Evolutionary conservation across 306 rosid genomes (phyloP).

Genomic region (Vachellia pachyceras): DNA sequence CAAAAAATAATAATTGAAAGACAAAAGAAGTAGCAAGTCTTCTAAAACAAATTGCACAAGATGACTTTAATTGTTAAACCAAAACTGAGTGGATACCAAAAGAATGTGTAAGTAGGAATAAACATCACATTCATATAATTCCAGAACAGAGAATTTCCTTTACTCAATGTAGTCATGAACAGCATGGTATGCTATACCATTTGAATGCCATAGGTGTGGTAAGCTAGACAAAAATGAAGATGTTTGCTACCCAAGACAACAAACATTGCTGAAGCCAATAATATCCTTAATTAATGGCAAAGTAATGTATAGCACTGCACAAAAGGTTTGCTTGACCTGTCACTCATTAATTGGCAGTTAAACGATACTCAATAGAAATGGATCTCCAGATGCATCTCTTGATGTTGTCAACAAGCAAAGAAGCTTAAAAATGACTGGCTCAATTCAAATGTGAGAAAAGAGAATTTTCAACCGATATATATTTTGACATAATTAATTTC

Average conservation of each 20-base stretch:
- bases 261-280: background rate
- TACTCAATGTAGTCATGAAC: background rate
- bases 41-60: background rate
- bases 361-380: too few species aligned
- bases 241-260: background rate
- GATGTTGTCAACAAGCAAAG: background rate
- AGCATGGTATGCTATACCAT: background rate
- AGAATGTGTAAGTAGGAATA: background rate
- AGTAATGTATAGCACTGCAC: background rate
- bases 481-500: background rate
- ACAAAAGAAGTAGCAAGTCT: background rate
- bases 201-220: background rate
- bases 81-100: background rate
- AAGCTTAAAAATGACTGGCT: background rate
- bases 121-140: background rate
- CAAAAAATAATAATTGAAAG: constrained; percentile 7
- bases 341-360: background rate
- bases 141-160: background rate
- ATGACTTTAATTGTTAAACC: background rate
- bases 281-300: background rate
- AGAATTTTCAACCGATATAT: background rate
- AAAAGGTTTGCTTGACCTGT: background rate
- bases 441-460: background rate
- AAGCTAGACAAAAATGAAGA: background rate
- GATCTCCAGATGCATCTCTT: too few species aligned